Percentiles rank a stretch among this genome's conserved stretches.
These are phyloP conservation scores for Galerina sulciceps DNA, from an alignment of 768 basidiomycete genomes.

Conservation along the genomic window DNA sequence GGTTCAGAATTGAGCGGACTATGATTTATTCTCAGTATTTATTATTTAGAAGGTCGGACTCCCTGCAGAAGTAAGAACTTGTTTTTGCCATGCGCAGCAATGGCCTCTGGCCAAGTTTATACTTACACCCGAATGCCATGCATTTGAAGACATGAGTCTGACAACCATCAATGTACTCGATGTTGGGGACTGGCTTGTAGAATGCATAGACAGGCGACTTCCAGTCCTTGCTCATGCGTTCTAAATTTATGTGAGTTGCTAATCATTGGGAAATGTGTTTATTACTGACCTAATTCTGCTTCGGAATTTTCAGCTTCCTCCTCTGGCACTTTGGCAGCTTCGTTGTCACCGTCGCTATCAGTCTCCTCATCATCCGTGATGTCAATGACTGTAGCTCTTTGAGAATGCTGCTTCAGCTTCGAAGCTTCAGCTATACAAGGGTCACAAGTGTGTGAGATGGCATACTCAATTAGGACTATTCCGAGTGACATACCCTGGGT, in stretches of 20 bases:
- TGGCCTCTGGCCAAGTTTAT: too few relatives aligned
- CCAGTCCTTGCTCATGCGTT: conserved; percentile 30
- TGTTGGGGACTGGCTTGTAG: conserved; percentile 25
- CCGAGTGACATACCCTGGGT: background rate
- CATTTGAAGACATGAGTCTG: conserved; percentile 35
- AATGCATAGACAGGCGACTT: conserved; percentile 38
- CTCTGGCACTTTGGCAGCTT: too few relatives aligned
- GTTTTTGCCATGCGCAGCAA: too few relatives aligned
- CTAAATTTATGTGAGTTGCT: conserved; percentile 7
- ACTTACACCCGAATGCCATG: conserved; percentile 19
- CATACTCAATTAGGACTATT: background rate
- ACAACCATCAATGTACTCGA: conserved; percentile 23
- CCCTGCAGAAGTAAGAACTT: too few relatives aligned
- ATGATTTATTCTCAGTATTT: too few relatives aligned
- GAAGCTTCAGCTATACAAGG: background rate
- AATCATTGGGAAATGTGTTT: background rate
- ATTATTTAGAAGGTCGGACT: too few relatives aligned
- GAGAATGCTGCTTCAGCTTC: background rate
- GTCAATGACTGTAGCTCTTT: background rate
- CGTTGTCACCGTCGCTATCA: background rate
- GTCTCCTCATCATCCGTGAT: background rate
- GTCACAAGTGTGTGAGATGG: too few relatives aligned
- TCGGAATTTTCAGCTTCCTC: background rate
- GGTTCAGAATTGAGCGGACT: too few relatives aligned
- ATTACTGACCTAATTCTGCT: background rate